A percentile compares a stretch with the other conserved stretches of the same genome.
phyloP scores from a whole-genome alignment of 2,329 filamentous ascomycete genomes.

The Plectosphaerella cucumerina region DNA sequence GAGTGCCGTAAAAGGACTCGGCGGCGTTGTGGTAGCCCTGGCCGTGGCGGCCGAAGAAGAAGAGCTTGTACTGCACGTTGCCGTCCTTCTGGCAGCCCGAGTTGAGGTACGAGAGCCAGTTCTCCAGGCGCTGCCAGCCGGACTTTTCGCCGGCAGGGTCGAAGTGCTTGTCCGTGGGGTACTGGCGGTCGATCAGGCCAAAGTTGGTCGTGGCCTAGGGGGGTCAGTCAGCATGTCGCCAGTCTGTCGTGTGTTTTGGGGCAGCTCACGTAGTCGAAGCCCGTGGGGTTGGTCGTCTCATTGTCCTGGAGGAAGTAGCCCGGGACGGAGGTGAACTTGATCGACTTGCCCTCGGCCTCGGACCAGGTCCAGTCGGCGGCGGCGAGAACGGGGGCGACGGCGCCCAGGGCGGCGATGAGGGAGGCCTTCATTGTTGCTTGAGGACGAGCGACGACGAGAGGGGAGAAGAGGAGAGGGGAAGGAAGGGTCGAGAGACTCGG shows the following conservation, averaged over 20 bases:
- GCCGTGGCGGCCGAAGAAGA: slow-evolving; percentile 67
- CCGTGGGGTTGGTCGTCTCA: slow-evolving; percentile 44
- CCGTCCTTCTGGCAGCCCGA: slow-evolving; percentile 25
- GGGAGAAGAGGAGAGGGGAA: too few relatives aligned
- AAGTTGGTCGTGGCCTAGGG: slow-evolving; percentile 56
- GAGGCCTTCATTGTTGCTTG: slow-evolving; percentile 25
- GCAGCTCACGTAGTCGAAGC: slow-evolving; percentile 59
- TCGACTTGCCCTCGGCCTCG: slow-evolving; percentile 30
- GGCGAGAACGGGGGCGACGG: slow-evolving; percentile 21
- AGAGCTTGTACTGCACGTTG: slow-evolving; percentile 57
- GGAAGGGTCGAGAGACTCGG: too few relatives aligned
- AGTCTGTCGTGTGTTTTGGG: too few relatives aligned
- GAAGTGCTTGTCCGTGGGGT: slow-evolving; percentile 47
- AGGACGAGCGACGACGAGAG: background rate
- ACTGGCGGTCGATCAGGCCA: slow-evolving; percentile 60
- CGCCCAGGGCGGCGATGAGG: slow-evolving; percentile 16
- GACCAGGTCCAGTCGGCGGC: slow-evolving; percentile 22
- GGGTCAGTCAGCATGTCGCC: slow-evolving; percentile 1
- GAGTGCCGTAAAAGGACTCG: slow-evolving; percentile 62
- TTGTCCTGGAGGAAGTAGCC: slow-evolving; percentile 65
- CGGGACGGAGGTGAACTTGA: slow-evolving; percentile 56
- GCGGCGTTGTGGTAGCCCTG: slow-evolving; percentile 63
- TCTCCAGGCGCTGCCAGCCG: slow-evolving; percentile 61
- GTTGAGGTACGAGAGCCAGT: slow-evolving; percentile 55
- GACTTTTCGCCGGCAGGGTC: slow-evolving; percentile 38